phyloP scores from a whole-genome alignment of 2,329 filamentous ascomycete species.

The Colletotrichum sp. region DNA sequence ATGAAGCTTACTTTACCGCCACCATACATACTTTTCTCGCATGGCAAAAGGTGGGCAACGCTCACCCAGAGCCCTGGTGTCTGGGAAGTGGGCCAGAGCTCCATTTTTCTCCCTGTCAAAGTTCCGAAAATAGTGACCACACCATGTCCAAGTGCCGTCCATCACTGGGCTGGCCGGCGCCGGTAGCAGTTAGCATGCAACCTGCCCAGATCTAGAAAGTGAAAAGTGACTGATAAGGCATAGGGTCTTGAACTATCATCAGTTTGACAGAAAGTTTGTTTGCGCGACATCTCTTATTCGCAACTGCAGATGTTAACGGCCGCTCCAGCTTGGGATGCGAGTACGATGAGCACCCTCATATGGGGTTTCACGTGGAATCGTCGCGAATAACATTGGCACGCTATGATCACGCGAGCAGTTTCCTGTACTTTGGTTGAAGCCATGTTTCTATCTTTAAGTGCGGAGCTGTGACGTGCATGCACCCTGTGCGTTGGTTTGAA shows the following conservation, averaged over 20 bases:
- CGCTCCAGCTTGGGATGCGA: not conserved
- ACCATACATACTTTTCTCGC: not conserved
- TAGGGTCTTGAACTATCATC: not conserved
- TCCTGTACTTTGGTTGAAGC: not conserved
- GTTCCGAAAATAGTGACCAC: not conserved
- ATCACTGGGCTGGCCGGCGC: not conserved
- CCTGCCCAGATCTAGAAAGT: not conserved
- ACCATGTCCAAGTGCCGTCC: not conserved
- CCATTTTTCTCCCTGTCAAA: not conserved
- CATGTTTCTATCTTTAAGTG: not conserved
- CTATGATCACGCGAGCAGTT: not conserved
- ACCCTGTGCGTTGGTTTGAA: not conserved
- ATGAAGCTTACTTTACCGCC: not conserved
- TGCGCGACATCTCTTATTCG: not conserved
- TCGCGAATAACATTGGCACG: not conserved
- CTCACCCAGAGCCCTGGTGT: not conserved
- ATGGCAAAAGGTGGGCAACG: not conserved
- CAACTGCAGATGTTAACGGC: accelerated
- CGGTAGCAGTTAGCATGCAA: not conserved
- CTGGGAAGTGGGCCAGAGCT: not conserved
- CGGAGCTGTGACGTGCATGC: not conserved
- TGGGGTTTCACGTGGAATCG: not conserved
- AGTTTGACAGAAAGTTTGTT: not conserved
- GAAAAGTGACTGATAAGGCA: not conserved
- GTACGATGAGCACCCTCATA: not conserved